These are phyloP conservation scores for Nymphaea thermarum DNA, from an alignment of 164 flowering plant genomes.

Conservation along the genomic window DNA sequence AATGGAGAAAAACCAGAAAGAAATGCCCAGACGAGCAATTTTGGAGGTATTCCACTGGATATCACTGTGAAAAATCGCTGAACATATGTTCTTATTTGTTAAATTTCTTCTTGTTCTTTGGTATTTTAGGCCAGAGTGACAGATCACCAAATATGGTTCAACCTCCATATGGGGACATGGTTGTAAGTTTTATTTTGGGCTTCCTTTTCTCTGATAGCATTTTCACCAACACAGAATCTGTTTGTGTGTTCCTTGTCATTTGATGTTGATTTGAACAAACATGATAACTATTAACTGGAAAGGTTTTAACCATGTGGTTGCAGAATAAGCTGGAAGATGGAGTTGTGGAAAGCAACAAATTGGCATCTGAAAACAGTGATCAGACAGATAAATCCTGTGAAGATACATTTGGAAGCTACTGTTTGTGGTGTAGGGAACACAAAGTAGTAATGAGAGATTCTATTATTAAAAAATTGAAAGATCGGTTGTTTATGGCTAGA, in stretches of 20 bases:
- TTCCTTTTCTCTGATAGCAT: too few species aligned
- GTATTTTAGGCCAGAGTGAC: not conserved
- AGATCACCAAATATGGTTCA: not conserved
- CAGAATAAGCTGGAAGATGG: not conserved
- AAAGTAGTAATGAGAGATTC: conserved; percentile 67
- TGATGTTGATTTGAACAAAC: too few species aligned
- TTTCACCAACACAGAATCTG: too few species aligned
- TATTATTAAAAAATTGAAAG: conserved; percentile 77
- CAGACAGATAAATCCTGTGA: conserved; percentile 53
- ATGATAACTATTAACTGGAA: too few species aligned
- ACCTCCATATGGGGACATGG: not conserved
- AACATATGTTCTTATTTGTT: not conserved
- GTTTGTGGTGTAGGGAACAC: conserved; percentile 74
- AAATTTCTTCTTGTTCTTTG: not conserved
- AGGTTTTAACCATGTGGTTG: not conserved
- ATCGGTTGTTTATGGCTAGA: conserved; percentile 80
- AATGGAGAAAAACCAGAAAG: too few species aligned
- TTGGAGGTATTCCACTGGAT: too few species aligned
- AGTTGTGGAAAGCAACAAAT: not conserved
- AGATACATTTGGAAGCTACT: conserved; percentile 79
- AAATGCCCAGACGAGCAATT: too few species aligned
- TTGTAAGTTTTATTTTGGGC: not conserved
- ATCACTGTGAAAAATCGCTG: too few species aligned
- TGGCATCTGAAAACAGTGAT: conserved; percentile 6
- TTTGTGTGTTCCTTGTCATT: too few species aligned